phyloP scores from a whole-genome alignment of 768 basidiomycete genomes.

The Lentinula boryana region DNA sequence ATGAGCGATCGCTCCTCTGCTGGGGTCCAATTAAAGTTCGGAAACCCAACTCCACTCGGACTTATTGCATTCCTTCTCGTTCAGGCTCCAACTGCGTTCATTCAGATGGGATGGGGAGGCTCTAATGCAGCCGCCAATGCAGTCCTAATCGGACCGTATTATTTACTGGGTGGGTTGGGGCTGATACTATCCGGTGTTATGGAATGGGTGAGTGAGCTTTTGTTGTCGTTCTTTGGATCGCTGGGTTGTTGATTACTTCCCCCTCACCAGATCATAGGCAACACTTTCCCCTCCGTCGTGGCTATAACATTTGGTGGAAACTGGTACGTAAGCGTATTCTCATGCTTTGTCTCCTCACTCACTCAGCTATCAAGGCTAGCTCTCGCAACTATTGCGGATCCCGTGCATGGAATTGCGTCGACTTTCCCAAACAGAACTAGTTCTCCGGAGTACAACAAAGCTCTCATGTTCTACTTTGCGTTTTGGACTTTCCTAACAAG shows the following conservation, averaged over 20 bases:
- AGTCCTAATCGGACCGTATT: constrained; percentile 11
- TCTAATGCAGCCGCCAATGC: constrained; percentile 9
- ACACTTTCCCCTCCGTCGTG: constrained; percentile 15
- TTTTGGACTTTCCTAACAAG: background rate
- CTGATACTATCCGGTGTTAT: constrained; percentile 13
- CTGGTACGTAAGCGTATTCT: constrained; percentile 7
- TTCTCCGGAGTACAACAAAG: constrained; percentile 10
- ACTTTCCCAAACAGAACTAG: constrained; percentile 10
- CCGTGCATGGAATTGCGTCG: constrained; percentile 11
- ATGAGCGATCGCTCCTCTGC: background rate
- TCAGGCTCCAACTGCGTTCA: constrained; percentile 12
- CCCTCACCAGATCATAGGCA: constrained; percentile 11
- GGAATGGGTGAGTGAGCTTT: constrained; percentile 13
- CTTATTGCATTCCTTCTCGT: constrained; percentile 13
- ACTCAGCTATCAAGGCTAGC: constrained; percentile 7
- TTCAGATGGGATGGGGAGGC: constrained; percentile 14
- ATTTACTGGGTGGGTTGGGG: constrained; percentile 13
- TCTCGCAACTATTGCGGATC: constrained; percentile 11
- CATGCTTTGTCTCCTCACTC: background rate
- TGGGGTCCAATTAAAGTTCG: constrained; percentile 3
- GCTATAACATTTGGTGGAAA: constrained; percentile 13
- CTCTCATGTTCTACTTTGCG: constrained; percentile 6
- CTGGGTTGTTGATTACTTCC: background rate
- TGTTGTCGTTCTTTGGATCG: background rate
- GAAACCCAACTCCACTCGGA: constrained; percentile 13